Conservation (phyloP, 192 early-diverging fungal species). For the Linnemannia elongata region DNA sequence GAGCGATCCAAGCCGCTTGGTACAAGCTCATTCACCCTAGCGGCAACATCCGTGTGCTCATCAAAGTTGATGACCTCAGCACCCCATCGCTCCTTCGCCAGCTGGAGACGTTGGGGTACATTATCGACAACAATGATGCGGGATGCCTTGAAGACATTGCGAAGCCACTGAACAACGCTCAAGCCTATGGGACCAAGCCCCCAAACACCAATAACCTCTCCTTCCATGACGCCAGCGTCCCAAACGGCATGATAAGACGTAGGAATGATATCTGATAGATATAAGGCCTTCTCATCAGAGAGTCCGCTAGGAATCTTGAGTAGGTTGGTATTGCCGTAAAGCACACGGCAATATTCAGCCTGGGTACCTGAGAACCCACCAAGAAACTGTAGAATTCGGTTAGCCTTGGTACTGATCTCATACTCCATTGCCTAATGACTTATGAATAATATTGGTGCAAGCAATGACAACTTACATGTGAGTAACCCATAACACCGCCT, state of each 20-base stretch:
- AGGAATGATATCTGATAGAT: slow-evolving; percentile 64
- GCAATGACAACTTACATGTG: slow-evolving; percentile 53
- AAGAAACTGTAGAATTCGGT: slow-evolving; percentile 24
- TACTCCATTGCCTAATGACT: not conserved
- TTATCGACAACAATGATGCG: slow-evolving; percentile 62
- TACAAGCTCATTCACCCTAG: slow-evolving; percentile 38
- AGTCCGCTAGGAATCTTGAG: slow-evolving; percentile 58
- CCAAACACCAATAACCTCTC: slow-evolving; percentile 68
- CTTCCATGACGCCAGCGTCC: slow-evolving; percentile 52
- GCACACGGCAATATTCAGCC: slow-evolving; percentile 67
- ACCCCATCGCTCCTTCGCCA: slow-evolving; percentile 44
- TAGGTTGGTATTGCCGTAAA: slow-evolving; percentile 67
- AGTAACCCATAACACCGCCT: slow-evolving; percentile 66
- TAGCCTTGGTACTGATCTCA: not conserved
- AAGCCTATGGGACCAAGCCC: slow-evolving; percentile 69
- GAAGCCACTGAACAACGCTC: slow-evolving; percentile 38
- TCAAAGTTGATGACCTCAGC: slow-evolving; percentile 53
- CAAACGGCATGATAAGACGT: slow-evolving; percentile 62
- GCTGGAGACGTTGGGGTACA: slow-evolving; percentile 46
- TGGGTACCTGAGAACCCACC: slow-evolving; percentile 61
- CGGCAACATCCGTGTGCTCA: slow-evolving; percentile 41
- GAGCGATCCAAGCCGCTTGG: slow-evolving; percentile 64
- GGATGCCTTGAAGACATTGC: slow-evolving; percentile 51
- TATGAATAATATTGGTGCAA: too few species aligned
- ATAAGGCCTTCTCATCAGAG: slow-evolving; percentile 64